Evolutionary conservation across 768 basidiomycete species (phyloP).

Genomic region (Lentinula sp.): DNA sequence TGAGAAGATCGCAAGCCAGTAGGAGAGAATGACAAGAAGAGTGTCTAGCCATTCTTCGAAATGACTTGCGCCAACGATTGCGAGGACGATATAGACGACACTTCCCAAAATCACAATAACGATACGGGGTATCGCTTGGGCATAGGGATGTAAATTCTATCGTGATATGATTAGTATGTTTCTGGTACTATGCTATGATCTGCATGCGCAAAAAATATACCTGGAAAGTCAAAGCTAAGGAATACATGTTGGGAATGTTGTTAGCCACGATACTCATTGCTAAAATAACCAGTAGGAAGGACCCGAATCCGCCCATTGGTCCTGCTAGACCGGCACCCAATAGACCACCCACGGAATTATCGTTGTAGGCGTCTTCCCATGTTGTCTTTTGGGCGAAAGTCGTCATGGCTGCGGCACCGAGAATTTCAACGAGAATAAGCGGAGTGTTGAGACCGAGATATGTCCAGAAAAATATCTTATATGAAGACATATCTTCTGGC

Average conservation of each 20-base stretch:
- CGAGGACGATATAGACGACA: constrained; percentile 9
- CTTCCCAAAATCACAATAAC: constrained; percentile 20
- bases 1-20: constrained; percentile 46
- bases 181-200: not conserved
- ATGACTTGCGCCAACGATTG: constrained; percentile 36
- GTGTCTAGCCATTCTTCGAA: constrained; percentile 38
- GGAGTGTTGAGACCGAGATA: constrained; percentile 49
- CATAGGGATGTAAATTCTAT: constrained; percentile 19
- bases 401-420: constrained; percentile 44
- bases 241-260: constrained; percentile 61
- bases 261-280: constrained; percentile 59
- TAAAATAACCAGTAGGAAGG: constrained; percentile 53
- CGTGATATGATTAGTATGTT: constrained; percentile 24
- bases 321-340: constrained; percentile 39
- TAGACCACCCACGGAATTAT: constrained; percentile 42
- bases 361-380: constrained; percentile 38
- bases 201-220: not conserved
- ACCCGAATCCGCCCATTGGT: constrained; percentile 47
- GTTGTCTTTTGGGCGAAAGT: constrained; percentile 35
- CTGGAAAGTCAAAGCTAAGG: constrained; percentile 49
- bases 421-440: constrained; percentile 13
- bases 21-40: constrained; percentile 30
- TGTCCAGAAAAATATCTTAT: constrained; percentile 42
- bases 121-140: constrained; percentile 31
- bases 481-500: constrained; percentile 13